Conservation (phyloP, 805 yeast genomes). For the Blastobotrys muscicola region DNA sequence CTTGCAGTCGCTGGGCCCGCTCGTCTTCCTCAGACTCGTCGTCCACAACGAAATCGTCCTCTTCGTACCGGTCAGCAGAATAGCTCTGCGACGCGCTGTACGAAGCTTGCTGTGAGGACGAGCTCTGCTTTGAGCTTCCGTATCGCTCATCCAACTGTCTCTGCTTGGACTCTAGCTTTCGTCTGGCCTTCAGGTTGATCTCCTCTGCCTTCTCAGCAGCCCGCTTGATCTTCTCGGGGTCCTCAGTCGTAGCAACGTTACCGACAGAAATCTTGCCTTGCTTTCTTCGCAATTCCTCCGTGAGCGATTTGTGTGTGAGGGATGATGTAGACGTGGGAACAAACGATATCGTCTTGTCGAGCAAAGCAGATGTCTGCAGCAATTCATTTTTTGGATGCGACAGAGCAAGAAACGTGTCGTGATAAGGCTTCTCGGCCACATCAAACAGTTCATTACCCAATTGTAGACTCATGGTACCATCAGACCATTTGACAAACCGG, state of each 20-base stretch:
- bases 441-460: constrained; percentile 85
- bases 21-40: constrained; percentile 25
- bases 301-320: constrained; percentile 68
- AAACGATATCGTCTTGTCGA: constrained; percentile 59
- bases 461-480: constrained; percentile 78
- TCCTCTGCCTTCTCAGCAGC: constrained; percentile 34
- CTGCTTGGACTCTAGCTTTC: constrained; percentile 32
- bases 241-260: constrained; percentile 31
- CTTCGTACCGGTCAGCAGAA: constrained; percentile 25
- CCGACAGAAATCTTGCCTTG: constrained; percentile 27
- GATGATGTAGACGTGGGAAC: constrained; percentile 90
- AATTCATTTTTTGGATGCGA: constrained; percentile 65
- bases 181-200: constrained; percentile 30
- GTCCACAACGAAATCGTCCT: constrained; percentile 31
- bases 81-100: not conserved
- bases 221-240: constrained; percentile 36
- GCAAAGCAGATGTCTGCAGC: constrained; percentile 55
- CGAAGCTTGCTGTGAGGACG: not conserved
- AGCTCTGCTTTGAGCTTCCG: constrained; percentile 4
- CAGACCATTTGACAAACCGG: constrained; percentile 87
- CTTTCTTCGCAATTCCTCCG: constrained; percentile 33
- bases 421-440: constrained; percentile 44
- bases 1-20: constrained; percentile 23
- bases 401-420: constrained; percentile 62
- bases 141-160: constrained; percentile 21